Base-by-base conservation (phyloP, 2,329 filamentous ascomycete species). In the Clonostachys rosea region DNA sequence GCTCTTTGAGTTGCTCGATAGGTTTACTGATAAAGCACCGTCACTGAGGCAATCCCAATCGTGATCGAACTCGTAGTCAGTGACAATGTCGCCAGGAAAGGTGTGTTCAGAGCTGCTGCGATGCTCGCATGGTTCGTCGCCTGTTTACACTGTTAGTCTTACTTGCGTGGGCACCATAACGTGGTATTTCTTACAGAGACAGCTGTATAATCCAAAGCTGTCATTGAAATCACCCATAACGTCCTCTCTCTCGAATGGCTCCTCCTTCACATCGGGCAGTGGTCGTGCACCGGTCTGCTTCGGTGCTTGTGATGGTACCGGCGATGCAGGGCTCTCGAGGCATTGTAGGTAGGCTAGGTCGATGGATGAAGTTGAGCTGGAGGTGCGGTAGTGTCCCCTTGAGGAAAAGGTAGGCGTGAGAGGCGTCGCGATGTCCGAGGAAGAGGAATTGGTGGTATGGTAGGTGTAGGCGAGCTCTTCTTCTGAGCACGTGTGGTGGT, bases 201-300 rank as follows among this genome's bases (percentile, higher is more conserved):
- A 92, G 58, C 83, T 75, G 57, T 83, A 83, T 40, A 83, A 69
- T 42, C 73, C 70, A 50, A 73, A 69, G 20, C 66, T 49, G 56
- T 61, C 59, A 8, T 50, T 43, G 24, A 30, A 30, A 10, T 30
- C 24, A 1, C 24, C 24, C 48, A 48, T 40, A 42, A 48, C 47
- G 30, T 84, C 79, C 18, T 87, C 87, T 46, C 78, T 79, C 62
- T 91, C 87, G 40, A 83, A 68, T 3, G 87, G 84, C 59, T 95
- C 91, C 64, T 96, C 91, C 59, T 91, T 81, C 17, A 96, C 87
- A 58, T 94, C 88, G 14, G 89, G 87, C 51, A 96, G 74, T 45
- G 76, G 78, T 50, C 81, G 77, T 67, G 89, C 89, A 57, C 44
- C 46, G 5, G 44, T 6, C 41, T 46, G 43, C 18, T 43, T 40